Conservation (phyloP, 768 basidiomycete species). For the Boletus coccyginus region DNA sequence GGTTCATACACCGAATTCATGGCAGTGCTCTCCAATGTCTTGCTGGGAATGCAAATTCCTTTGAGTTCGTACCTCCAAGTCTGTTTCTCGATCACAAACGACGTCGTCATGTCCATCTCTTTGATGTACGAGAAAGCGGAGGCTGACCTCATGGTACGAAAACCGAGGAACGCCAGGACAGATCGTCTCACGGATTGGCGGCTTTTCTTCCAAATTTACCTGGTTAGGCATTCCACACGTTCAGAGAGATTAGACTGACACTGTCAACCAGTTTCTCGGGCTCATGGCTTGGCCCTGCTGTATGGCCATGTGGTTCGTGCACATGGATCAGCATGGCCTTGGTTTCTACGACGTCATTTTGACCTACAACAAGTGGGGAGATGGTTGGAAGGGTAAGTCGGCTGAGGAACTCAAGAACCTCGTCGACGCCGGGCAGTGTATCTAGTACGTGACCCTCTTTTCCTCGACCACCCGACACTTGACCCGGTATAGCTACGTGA, state of each 20-base stretch:
- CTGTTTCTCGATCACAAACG: conserved; percentile 53
- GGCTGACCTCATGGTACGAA: conserved; percentile 45
- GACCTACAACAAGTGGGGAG: conserved; percentile 39
- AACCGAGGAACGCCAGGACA: conserved; percentile 47
- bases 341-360: conserved; percentile 38
- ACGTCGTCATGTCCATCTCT: conserved; percentile 49
- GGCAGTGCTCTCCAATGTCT: conserved; percentile 52
- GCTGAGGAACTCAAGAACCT: conserved; percentile 31
- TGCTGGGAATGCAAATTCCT: conserved; percentile 58
- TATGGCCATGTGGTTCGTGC: conserved; percentile 42
- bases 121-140: conserved; percentile 54
- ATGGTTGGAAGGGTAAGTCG: conserved; percentile 35
- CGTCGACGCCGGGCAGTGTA: conserved; percentile 43
- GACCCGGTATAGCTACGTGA: conserved; percentile 38
- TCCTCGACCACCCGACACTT: background rate
- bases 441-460: conserved; percentile 35
- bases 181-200: conserved; percentile 51
- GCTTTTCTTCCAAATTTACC: conserved; percentile 47
- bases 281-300: conserved; percentile 47
- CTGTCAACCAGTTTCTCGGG: conserved; percentile 36
- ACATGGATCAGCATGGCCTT: conserved; percentile 38
- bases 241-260: background rate
- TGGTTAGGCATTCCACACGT: conserved; percentile 29
- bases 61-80: conserved; percentile 55
- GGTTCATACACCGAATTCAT: conserved; percentile 60